Percentiles rank a stretch among this genome's conserved stretches.
phyloP scores from a whole-genome alignment of 139 green algal species.

The Bryopsis sp. region DNA sequence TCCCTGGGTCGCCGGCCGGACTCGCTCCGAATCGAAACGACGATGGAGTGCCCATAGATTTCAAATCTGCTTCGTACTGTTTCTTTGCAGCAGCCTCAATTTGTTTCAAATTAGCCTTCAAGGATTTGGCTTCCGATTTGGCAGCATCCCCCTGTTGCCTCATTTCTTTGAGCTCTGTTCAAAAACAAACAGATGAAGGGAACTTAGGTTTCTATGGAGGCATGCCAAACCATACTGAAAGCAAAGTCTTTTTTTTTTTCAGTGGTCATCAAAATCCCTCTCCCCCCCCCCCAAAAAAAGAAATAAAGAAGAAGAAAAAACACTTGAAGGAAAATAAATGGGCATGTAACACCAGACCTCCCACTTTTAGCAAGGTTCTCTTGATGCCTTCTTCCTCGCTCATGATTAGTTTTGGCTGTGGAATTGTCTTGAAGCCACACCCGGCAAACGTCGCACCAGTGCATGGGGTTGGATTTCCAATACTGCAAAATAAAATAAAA shows the following conservation, averaged over 20 bases:
- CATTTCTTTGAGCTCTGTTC: too few relatives aligned
- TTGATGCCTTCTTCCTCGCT: constrained; percentile 11
- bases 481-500: constrained; percentile 19
- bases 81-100: not conserved
- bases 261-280: not conserved
- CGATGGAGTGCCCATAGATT: not conserved
- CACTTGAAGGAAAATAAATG: not conserved
- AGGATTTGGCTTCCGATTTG: too few relatives aligned
- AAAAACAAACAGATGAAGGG: too few relatives aligned
- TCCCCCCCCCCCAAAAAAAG: not conserved
- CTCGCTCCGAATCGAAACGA: not conserved
- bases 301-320: not conserved
- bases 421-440: constrained; percentile 18
- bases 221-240: too few relatives aligned
- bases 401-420: constrained; percentile 2
- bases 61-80: constrained; percentile 1
- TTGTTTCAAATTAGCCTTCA: not conserved
- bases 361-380: constrained; percentile 15
- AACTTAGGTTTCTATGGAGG: too few relatives aligned
- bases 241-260: not conserved
- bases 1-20: not conserved
- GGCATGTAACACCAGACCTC: not conserved
- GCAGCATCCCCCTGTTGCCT: too few relatives aligned
- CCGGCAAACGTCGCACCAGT: constrained; percentile 19
- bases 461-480: constrained; percentile 21